Percentiles rank a stretch among this genome's conserved stretches.
Conservation (phyloP, 1,139 yeast genomes). For the Suhomyces bokatorum region DNA sequence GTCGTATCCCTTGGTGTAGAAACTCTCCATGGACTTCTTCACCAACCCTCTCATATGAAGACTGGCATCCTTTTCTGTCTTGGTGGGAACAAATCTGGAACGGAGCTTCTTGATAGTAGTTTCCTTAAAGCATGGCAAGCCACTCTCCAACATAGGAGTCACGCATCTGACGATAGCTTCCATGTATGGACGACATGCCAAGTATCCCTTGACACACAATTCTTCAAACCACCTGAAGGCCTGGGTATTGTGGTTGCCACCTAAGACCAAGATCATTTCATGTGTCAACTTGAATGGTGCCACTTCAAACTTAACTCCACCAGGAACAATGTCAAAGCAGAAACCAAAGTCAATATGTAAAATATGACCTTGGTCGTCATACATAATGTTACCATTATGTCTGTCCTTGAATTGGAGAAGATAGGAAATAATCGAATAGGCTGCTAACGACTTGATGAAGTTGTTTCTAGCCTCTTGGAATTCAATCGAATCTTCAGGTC, state of each 20-base stretch:
- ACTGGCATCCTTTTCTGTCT: constrained; percentile 85
- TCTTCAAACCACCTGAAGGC: constrained; percentile 95
- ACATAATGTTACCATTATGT: constrained; percentile 98
- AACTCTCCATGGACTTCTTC: constrained; percentile 79
- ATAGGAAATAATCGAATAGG: constrained; percentile 91
- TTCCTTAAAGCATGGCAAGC: constrained; percentile 91
- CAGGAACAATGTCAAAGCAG: constrained; percentile 98
- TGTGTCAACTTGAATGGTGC: constrained; percentile 96
- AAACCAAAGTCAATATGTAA: constrained; percentile 97
- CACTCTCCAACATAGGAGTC: constrained; percentile 90
- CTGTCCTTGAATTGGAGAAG: constrained; percentile 94
- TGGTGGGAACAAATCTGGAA: constrained; percentile 76
- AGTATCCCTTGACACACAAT: constrained; percentile 86
- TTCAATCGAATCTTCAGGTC: constrained; percentile 86
- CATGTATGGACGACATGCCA: constrained; percentile 87
- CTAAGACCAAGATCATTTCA: constrained; percentile 95
- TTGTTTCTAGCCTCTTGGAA: constrained; percentile 91
- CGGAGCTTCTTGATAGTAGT: constrained; percentile 78
- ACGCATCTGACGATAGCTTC: constrained; percentile 85
- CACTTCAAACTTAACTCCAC: constrained; percentile 96
- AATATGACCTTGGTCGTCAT: constrained; percentile 92
- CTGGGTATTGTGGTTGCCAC: constrained; percentile 81
- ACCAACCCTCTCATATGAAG: constrained; percentile 73
- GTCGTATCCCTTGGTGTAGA: constrained; percentile 92
- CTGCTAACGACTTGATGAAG: constrained; percentile 91